Evolutionary conservation across 1,284 basidiomycete species (phyloP).

Genomic region (Kwoniella shivajii): DNA sequence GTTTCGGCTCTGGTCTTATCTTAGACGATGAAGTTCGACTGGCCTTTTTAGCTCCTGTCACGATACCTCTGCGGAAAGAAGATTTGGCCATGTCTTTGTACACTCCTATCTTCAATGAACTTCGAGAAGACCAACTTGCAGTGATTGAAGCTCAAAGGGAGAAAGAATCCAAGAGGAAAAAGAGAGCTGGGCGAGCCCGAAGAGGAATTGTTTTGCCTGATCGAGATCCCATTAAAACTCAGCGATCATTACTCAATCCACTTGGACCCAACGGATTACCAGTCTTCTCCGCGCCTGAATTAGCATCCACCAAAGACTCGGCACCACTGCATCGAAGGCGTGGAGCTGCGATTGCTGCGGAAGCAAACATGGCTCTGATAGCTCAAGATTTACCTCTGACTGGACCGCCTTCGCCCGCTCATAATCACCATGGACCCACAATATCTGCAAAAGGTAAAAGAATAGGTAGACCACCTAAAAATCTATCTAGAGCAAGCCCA

Average conservation of each 20-base stretch:
- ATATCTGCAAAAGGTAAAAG: conserved; percentile 12
- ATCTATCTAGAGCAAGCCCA: conserved; percentile 28
- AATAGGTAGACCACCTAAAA: conserved; percentile 17
- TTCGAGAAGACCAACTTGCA: conserved; percentile 86
- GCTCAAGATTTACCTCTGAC: conserved; percentile 54
- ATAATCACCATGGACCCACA: conserved; percentile 18
- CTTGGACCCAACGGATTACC: conserved; percentile 42
- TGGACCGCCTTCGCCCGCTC: conserved; percentile 56
- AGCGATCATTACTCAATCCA: conserved; percentile 72
- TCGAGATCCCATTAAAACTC: conserved; percentile 87
- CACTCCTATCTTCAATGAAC: conserved; percentile 85
- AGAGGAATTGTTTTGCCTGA: conserved; percentile 89
- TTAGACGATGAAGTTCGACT: conserved; percentile 90
- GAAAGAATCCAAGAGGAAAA: conserved; percentile 80
- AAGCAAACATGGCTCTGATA: conserved; percentile 55
- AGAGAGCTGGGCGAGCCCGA: conserved; percentile 80
- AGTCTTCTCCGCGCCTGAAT: conserved; percentile 29
- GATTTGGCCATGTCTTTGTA: conserved; percentile 71
- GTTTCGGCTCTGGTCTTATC: conserved; percentile 73
- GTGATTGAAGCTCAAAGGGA: conserved; percentile 89
- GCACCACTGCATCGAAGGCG: conserved; percentile 68
- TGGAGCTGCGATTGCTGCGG: conserved; percentile 81
- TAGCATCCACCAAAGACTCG: conserved; percentile 49
- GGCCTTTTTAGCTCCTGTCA: conserved; percentile 81
- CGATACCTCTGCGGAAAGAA: conserved; percentile 66